Conservation (phyloP, 345 rosid genomes). For the Hevea brasiliensis region DNA sequence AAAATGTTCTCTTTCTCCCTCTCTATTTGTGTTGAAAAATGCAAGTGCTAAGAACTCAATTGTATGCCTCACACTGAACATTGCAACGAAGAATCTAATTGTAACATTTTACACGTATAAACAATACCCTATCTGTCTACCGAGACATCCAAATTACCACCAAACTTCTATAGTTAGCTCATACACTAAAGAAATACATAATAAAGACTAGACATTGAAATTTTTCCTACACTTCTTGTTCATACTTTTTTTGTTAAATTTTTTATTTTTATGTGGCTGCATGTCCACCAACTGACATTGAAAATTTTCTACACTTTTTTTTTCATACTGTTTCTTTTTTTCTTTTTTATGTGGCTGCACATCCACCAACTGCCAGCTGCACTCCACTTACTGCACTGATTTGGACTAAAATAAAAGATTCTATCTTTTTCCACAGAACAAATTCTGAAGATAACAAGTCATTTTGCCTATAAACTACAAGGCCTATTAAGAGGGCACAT, state of each 20-base stretch:
- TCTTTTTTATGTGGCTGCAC: not conserved
- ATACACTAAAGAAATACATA: not conserved
- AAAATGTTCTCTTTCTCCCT: too few species aligned
- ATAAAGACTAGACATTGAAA: too few species aligned
- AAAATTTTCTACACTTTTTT: not conserved
- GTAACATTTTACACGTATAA: not conserved
- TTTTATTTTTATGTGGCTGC: not conserved
- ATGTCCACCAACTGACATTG: too few species aligned
- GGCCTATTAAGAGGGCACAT: not conserved
- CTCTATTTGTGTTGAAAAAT: not conserved
- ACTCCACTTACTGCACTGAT: not conserved
- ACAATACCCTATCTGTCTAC: not conserved
- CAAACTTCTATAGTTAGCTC: not conserved
- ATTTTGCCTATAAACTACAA: not conserved
- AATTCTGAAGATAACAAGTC: not conserved
- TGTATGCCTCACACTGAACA: not conserved
- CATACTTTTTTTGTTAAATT: too few species aligned
- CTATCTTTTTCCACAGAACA: not conserved
- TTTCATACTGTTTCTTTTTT: not conserved
- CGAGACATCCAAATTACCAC: not conserved
- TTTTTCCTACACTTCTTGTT: too few species aligned
- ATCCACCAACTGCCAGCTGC: too few species aligned
- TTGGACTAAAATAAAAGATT: not conserved
- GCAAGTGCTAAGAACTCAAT: not conserved
- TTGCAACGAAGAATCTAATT: not conserved